Conservation (phyloP, 352 stramenopile species). For the Pelagophyceae sp. region DNA sequence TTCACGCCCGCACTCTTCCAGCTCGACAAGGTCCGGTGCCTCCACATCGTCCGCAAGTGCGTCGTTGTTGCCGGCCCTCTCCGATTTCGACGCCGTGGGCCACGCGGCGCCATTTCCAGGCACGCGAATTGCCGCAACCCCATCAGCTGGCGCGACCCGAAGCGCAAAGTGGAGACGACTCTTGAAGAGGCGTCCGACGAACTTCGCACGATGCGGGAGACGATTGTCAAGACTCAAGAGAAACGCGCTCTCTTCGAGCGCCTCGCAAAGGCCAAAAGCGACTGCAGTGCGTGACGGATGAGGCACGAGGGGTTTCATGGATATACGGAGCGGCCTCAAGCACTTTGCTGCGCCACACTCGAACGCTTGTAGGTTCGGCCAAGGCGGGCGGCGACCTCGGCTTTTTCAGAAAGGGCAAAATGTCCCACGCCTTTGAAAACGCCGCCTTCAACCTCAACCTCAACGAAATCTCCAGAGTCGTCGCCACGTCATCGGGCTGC, state of each 20-base stretch:
- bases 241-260: not conserved
- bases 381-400: constrained; percentile 76
- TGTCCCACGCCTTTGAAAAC: constrained; percentile 75
- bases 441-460: constrained; percentile 73
- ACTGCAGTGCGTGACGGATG: constrained; percentile 5
- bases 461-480: constrained; percentile 65
- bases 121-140: not conserved
- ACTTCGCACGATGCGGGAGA: not conserved
- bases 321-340: too few relatives aligned
- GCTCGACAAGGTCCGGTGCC: constrained; percentile 12
- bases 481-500: constrained; percentile 73
- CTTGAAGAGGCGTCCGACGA: not conserved
- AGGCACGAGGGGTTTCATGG: too few relatives aligned
- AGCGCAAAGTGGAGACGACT: not conserved
- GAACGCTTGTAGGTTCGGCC: constrained; percentile 29
- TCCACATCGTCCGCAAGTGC: constrained; percentile 21
- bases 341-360: not conserved
- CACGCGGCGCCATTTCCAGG: too few relatives aligned
- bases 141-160: constrained; percentile 6
- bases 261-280: not conserved
- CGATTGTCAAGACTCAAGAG: not conserved
- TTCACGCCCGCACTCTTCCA: constrained; percentile 14
- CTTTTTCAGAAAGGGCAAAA: constrained; percentile 68
- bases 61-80: too few relatives aligned
- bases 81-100: too few relatives aligned